Evolutionary conservation across 345 rosid species (phyloP).

Genomic region (Gossypium australe): DNA sequence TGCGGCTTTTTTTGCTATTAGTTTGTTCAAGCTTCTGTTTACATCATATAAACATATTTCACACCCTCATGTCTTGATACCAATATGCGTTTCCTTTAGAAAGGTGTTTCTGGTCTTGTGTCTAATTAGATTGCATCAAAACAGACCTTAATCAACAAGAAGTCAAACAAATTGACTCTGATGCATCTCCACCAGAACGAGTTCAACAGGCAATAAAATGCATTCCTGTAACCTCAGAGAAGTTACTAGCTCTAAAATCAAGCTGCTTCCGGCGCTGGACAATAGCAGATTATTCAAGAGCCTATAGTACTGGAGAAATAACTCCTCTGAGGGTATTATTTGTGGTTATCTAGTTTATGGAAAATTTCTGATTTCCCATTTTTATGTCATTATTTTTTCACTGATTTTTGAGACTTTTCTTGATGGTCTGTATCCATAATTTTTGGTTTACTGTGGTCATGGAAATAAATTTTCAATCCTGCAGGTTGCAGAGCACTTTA

Average conservation of each 20-base stretch:
- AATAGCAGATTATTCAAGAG: slow-evolving; percentile 45
- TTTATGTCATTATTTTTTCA: background rate
- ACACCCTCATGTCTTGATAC: background rate
- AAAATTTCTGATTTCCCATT: background rate
- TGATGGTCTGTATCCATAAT: background rate
- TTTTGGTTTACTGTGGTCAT: background rate
- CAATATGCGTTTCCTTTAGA: background rate
- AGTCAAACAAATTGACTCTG: slow-evolving; percentile 30
- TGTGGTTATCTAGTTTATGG: background rate
- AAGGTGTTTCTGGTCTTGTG: background rate
- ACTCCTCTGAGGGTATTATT: slow-evolving; percentile 43
- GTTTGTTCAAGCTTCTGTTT: background rate
- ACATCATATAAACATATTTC: background rate
- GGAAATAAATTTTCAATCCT: background rate
- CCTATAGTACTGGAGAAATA: slow-evolving; percentile 40
- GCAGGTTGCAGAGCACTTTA: slow-evolving; percentile 55
- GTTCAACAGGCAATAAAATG: slow-evolving; percentile 45
- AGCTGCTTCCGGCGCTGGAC: slow-evolving; percentile 43
- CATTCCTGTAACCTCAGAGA: slow-evolving; percentile 19
- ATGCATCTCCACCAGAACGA: slow-evolving; percentile 31
- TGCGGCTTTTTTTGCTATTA: background rate
- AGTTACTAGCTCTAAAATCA: background rate
- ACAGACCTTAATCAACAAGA: slow-evolving; percentile 41
- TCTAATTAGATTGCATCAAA: background rate
- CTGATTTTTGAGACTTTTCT: background rate